These are phyloP conservation scores for Calonectria crousiana DNA, from an alignment of 2,329 filamentous ascomycete genomes.

Conservation along the genomic window DNA sequence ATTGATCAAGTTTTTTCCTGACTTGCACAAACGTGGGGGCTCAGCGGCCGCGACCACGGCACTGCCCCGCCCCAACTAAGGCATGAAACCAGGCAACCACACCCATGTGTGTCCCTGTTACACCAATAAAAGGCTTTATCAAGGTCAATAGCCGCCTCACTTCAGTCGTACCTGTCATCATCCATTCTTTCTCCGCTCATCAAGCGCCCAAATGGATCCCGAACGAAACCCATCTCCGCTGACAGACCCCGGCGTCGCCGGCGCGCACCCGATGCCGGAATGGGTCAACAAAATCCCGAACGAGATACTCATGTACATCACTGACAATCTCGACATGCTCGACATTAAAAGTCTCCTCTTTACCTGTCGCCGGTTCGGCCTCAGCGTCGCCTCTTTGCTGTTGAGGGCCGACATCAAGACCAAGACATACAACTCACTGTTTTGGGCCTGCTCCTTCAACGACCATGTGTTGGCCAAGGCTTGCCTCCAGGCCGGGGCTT, in stretches of 20 bases:
- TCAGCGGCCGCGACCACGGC: too few species aligned
- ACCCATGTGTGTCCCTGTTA: neutral
- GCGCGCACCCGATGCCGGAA: neutral
- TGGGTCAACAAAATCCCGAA: neutral
- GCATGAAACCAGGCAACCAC: neutral
- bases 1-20: neutral
- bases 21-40: neutral
- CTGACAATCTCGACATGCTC: neutral
- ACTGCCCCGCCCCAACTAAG: neutral
- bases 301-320: neutral
- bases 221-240: neutral
- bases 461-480: neutral
- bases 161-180: neutral
- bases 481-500: neutral
- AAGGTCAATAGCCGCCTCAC: neutral
- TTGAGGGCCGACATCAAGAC: slow-evolving; percentile 1
- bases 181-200: neutral
- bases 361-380: neutral
- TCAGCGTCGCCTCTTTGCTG: neutral
- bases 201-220: neutral
- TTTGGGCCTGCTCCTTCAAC: neutral
- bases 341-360: neutral
- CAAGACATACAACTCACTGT: neutral
- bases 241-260: neutral
- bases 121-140: neutral